These are phyloP conservation scores for Crucihimalaya himalaica DNA, from an alignment of 345 rosid species.

Conservation along the genomic window DNA sequence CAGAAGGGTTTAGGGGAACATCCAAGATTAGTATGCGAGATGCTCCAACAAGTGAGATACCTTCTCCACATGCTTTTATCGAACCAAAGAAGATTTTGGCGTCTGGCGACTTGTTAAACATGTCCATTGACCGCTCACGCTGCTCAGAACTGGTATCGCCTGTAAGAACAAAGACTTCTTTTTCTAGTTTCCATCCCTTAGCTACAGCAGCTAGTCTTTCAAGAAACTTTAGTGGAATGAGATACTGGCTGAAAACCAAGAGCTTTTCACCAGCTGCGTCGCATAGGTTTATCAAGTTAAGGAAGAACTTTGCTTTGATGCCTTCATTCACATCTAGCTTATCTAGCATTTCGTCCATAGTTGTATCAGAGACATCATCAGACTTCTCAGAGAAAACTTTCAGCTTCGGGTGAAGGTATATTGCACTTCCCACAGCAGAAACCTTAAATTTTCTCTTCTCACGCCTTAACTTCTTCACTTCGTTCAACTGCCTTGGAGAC, in stretches of 20 bases:
- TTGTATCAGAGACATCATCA: slow-evolving; percentile 44
- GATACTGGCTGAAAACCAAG: slow-evolving; percentile 91
- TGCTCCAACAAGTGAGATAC: slow-evolving; percentile 94
- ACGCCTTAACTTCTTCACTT: slow-evolving; percentile 57
- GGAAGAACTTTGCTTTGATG: slow-evolving; percentile 79
- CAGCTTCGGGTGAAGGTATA: slow-evolving; percentile 75
- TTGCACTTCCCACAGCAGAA: slow-evolving; percentile 69
- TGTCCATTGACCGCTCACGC: slow-evolving; percentile 81
- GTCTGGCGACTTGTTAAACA: slow-evolving; percentile 72
- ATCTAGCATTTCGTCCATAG: slow-evolving; percentile 64
- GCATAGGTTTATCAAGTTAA: slow-evolving; percentile 67
- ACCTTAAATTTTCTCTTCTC: slow-evolving; percentile 59
- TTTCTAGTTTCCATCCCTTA: slow-evolving; percentile 69
- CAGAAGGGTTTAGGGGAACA: slow-evolving; percentile 93
- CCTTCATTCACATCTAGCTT: slow-evolving; percentile 69
- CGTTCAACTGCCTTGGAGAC: slow-evolving; percentile 60
- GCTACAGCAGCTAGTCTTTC: slow-evolving; percentile 58
- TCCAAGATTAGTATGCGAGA: slow-evolving; percentile 84
- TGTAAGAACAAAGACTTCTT: slow-evolving; percentile 69
- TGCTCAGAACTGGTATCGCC: slow-evolving; percentile 75
- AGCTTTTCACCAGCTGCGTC: slow-evolving; percentile 74
- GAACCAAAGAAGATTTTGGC: slow-evolving; percentile 93
- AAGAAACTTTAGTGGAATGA: slow-evolving; percentile 73
- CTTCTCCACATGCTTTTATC: slow-evolving; percentile 94
- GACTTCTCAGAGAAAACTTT: slow-evolving; percentile 38